A percentile compares a stretch with the other conserved stretches of the same genome.
Evolutionary conservation across 495 filamentous ascomycete genomes (phyloP).

Genomic region (Xanthoparmelia taractica): DNA sequence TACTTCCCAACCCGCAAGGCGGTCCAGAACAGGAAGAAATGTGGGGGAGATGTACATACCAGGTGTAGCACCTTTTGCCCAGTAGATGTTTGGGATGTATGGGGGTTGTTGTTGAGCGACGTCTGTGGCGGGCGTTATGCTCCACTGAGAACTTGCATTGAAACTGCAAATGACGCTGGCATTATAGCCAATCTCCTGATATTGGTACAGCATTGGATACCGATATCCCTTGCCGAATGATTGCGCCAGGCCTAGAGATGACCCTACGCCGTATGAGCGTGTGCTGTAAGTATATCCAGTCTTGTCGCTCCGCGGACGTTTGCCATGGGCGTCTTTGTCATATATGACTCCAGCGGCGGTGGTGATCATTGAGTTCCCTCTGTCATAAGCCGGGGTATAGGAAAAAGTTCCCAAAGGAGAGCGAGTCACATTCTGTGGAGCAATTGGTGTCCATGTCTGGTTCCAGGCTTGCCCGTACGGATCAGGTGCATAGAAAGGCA

Average conservation of each 20-base stretch:
- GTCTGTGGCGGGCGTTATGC: background rate
- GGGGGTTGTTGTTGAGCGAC: background rate
- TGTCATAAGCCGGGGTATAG: constrained; percentile 4
- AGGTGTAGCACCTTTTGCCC: constrained; percentile 4
- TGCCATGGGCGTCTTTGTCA: constrained; percentile 8
- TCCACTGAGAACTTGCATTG: constrained; percentile 8
- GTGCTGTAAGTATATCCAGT: constrained; percentile 1
- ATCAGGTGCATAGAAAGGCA: constrained; percentile 1
- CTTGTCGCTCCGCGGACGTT: constrained; percentile 13
- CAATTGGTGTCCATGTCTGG: constrained; percentile 7
- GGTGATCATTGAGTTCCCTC: constrained; percentile 6
- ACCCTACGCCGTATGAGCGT: constrained; percentile 8
- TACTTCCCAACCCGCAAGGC: background rate
- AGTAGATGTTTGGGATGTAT: constrained; percentile 4
- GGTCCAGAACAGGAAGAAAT: background rate
- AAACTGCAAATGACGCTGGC: background rate
- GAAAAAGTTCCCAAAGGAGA: constrained; percentile 5
- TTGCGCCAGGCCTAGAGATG: constrained; percentile 4
- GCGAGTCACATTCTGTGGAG: background rate
- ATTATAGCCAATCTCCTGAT: constrained; percentile 7
- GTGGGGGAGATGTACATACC: background rate
- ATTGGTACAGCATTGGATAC: background rate
- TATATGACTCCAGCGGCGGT: constrained; percentile 9
- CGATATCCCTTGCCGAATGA: background rate
- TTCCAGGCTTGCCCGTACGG: constrained; percentile 11